Evolutionary conservation across 2,329 filamentous ascomycete genomes (phyloP).

Genomic region (Teratosphaeria nubilosa): DNA sequence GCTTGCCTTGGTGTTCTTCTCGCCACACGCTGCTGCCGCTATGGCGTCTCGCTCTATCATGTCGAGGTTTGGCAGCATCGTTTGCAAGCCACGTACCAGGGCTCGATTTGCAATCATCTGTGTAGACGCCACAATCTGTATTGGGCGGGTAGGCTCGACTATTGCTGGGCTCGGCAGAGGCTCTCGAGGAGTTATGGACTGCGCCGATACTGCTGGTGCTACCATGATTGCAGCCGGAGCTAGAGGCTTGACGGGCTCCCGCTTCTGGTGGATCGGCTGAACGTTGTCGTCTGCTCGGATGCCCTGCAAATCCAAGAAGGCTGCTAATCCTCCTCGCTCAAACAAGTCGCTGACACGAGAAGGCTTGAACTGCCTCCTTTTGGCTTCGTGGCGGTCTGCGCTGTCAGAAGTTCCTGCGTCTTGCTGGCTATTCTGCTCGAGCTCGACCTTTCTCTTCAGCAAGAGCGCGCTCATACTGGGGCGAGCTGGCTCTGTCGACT

Average conservation of each 20-base stretch:
- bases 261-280: not conserved
- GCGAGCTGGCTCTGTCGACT: not conserved
- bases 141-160: slow-evolving; percentile 11
- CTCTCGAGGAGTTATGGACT: not conserved
- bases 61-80: slow-evolving; percentile 38
- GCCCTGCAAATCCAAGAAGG: slow-evolving; percentile 9
- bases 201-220: slow-evolving; percentile 1
- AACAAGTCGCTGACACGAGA: slow-evolving; percentile 1
- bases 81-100: slow-evolving; percentile 43
- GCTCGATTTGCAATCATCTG: slow-evolving; percentile 34
- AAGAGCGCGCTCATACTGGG: slow-evolving; percentile 29
- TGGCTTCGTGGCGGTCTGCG: not conserved
- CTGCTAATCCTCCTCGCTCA: slow-evolving; percentile 2
- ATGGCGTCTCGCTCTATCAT: slow-evolving; percentile 50
- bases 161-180: slow-evolving; percentile 4
- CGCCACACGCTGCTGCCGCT: slow-evolving; percentile 10
- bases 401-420: not conserved
- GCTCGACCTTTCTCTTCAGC: slow-evolving; percentile 30
- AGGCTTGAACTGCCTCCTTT: not conserved
- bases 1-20: not conserved
- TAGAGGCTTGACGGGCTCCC: not conserved
- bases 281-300: not conserved
- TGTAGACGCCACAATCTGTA: slow-evolving; percentile 45
- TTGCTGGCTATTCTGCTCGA: slow-evolving; percentile 7
- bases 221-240: slow-evolving; percentile 8